Conservation (phyloP, 2,329 filamentous ascomycete species). For the Stylonectria norvegica region DNA sequence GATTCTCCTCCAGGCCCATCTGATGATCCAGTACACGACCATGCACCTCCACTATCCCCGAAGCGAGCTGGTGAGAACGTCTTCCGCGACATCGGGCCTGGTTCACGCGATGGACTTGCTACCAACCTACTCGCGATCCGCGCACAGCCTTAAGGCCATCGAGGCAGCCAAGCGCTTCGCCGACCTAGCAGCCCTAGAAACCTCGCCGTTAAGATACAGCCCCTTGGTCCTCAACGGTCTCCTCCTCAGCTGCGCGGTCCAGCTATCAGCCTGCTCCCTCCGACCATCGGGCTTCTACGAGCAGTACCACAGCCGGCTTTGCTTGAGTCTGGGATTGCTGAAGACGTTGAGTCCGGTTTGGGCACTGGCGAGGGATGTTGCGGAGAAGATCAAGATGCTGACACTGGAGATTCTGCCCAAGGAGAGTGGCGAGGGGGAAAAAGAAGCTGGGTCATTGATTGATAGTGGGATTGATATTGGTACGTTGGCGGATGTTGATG, state of each 20-base stretch:
- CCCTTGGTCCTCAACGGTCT: conserved; percentile 18
- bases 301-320: background rate
- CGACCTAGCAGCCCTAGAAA: conserved; percentile 18
- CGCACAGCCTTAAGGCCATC: conserved; percentile 22
- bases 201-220: conserved; percentile 19
- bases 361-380: background rate
- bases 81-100: conserved; percentile 1
- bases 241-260: conserved; percentile 17
- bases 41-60: conserved; percentile 22
- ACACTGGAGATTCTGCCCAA: background rate
- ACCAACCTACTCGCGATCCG: conserved; percentile 9
- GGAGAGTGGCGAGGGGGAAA: background rate
- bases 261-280: conserved; percentile 5
- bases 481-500: too few species aligned
- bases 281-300: background rate
- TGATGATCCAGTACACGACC: conserved; percentile 17
- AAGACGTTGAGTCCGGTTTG: background rate
- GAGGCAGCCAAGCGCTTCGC: conserved; percentile 21
- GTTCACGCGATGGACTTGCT: conserved; percentile 9
- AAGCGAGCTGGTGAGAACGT: conserved; percentile 4
- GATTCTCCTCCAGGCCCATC: conserved; percentile 23
- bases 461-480: background rate
- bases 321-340: background rate
- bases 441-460: background rate
- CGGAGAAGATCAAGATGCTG: background rate